These are phyloP conservation scores for Senna tora DNA, from an alignment of 306 rosid species.

Conservation along the genomic window DNA sequence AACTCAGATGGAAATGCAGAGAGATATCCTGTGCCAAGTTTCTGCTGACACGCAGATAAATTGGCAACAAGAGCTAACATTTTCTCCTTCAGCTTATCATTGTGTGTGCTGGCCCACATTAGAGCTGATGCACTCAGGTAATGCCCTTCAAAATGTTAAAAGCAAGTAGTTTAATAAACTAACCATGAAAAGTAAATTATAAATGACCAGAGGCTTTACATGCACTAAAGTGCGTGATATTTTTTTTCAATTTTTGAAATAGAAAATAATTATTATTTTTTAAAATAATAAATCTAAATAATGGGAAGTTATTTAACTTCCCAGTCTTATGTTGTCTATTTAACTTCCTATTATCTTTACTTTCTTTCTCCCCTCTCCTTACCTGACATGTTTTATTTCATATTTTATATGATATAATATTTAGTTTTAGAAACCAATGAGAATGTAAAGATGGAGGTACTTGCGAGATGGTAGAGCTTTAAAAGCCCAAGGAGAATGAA, in stretches of 20 bases:
- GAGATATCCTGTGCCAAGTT: constrained; percentile 66
- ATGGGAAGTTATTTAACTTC: too few species aligned
- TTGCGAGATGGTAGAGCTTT: constrained; percentile 5
- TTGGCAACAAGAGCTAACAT: constrained; percentile 54
- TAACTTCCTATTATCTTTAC: too few species aligned
- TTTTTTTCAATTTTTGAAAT: too few species aligned
- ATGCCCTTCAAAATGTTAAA: constrained; percentile 59
- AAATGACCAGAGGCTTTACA: not conserved
- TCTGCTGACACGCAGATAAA: constrained; percentile 57
- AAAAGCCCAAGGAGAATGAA: constrained; percentile 25
- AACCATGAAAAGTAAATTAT: constrained; percentile 26
- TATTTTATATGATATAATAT: too few species aligned
- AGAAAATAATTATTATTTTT: too few species aligned
- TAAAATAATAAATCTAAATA: too few species aligned
- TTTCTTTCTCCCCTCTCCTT: too few species aligned
- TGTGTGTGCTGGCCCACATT: constrained; percentile 75
- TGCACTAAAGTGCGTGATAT: too few species aligned
- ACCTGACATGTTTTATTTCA: too few species aligned
- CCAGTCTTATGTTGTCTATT: too few species aligned
- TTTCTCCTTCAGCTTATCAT: constrained; percentile 52
- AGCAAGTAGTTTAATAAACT: constrained; percentile 37
- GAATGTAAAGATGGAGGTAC: constrained; percentile 28
- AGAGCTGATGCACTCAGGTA: constrained; percentile 73
- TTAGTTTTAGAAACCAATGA: too few species aligned
- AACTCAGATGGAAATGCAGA: constrained; percentile 69